These are phyloP conservation scores for Tetratostichococcus sp. DNA, from an alignment of 139 green algal genomes.

Conservation along the genomic window DNA sequence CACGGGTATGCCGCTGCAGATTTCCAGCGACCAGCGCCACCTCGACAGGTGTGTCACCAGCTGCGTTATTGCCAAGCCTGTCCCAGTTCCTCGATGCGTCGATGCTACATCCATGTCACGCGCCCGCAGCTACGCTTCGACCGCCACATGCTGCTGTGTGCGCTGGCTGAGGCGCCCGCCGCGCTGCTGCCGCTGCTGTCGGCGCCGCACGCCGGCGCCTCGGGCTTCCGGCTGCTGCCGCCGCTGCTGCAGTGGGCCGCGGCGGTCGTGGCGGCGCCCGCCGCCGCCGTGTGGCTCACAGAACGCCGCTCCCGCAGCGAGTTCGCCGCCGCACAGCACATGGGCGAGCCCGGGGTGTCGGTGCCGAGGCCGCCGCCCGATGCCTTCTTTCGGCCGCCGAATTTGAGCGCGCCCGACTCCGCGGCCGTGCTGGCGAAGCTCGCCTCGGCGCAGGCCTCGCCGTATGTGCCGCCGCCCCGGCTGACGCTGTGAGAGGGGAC, in stretches of 20 bases:
- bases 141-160: neutral
- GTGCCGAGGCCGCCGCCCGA: neutral
- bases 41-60: no score
- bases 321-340: neutral
- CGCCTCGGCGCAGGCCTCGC: neutral
- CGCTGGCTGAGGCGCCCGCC: neutral
- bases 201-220: no score
- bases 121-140: neutral
- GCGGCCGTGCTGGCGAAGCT: neutral
- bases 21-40: no score
- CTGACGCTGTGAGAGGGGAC: no score
- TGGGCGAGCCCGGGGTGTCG: neutral
- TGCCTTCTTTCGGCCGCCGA: neutral
- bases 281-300: neutral
- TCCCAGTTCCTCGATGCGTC: no score
- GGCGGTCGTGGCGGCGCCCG: neutral
- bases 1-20: neutral
- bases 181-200: neutral
- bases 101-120: neutral
- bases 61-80: no score
- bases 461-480: neutral
- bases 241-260: neutral
- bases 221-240: no score
- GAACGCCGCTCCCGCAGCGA: neutral
- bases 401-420: neutral